Evolutionary conservation across 1,284 basidiomycete genomes (phyloP), one percentile per base, ranked within the genome.

Genomic region (Flammula alnicola): DNA sequence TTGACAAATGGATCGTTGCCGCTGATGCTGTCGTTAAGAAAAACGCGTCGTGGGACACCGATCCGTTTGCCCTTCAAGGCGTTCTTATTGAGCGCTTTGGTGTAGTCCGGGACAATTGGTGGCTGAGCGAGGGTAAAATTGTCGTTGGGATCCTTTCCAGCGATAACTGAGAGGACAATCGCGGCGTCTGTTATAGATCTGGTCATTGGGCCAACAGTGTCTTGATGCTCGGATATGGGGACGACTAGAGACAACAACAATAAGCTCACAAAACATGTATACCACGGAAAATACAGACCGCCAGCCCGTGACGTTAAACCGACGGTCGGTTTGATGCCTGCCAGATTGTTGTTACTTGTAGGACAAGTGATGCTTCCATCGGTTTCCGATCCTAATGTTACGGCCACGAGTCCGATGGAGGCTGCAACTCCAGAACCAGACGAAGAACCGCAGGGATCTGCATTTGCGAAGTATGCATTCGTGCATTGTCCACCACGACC

Each of bases 401-500:
- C 80, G 2, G 84, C 74, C 4, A 77, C 71, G 6, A 89, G 73
- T 3, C 86, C 86, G 17, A 87, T 84, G 0, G 84, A 78, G 2
- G 76, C 72, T 19, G 79, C 77, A 14, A 88, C 75, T 0, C 76
- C 86, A 29, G 80, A 82, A 1, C 86, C 87, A 3, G 83, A 80
- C 3, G 81, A 84, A 1, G 83, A 86, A 2, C 85, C 84, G 47
- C 79, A 82, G 0, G 86, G 84, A 56, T 86, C 76, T 0, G 75
- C 83, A 5, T 74, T 70, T 0, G 79, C 80, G 54, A 77, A 82
- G 58, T 87, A 87, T 2, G 85, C 77, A 54, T 70, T 79, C 0
- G 77, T 80, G 5, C 73, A 67, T 63, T 88, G 86, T 1, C 86
- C 85, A 3, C 84, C 84, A 7, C 84, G 74, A n/a, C 80, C 84